Evolutionary conservation across 202 grass and related monocot species (phyloP).

Genomic region (Hordeum pubiflorum): DNA sequence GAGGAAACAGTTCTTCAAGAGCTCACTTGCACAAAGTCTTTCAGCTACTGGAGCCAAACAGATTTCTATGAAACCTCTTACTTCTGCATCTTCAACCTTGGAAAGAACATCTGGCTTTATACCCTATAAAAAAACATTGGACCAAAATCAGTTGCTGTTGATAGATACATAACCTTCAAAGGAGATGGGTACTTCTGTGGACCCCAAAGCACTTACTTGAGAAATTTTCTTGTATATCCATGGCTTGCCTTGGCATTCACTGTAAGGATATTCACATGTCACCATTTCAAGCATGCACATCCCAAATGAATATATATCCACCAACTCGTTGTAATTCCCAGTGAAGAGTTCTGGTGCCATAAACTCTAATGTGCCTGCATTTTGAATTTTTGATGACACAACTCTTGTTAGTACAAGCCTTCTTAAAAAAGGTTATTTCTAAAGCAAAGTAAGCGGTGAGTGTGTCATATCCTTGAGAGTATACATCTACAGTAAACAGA

Average conservation of each 20-base stretch:
- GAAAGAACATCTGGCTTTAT: constrained; percentile 48
- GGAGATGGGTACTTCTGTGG: not conserved
- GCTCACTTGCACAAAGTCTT: constrained; percentile 29
- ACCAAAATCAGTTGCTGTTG: not conserved
- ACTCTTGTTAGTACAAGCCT: not conserved
- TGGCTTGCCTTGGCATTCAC: constrained; percentile 41
- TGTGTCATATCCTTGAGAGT: not conserved
- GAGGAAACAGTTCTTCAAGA: constrained; percentile 49
- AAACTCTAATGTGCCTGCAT: constrained; percentile 60
- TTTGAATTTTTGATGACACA: not conserved
- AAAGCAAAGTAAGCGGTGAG: not conserved
- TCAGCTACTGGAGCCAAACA: constrained; percentile 41
- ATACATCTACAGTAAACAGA: not conserved
- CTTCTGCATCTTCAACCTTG: constrained; percentile 42
- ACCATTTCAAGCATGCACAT: constrained; percentile 71
- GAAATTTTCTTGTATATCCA: constrained; percentile 55
- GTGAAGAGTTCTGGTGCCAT: constrained; percentile 61
- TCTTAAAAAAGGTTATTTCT: not conserved
- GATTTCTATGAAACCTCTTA: constrained; percentile 52
- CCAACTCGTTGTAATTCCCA: constrained; percentile 48
- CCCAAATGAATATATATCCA: constrained; percentile 72
- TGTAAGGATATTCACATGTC: constrained; percentile 61
- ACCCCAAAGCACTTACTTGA: constrained; percentile 31
- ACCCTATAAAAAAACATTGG: constrained; percentile 18
- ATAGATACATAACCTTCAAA: not conserved